Evolutionary conservation across 495 filamentous ascomycete genomes (phyloP).

Genomic region (Apiosordaria backusii): DNA sequence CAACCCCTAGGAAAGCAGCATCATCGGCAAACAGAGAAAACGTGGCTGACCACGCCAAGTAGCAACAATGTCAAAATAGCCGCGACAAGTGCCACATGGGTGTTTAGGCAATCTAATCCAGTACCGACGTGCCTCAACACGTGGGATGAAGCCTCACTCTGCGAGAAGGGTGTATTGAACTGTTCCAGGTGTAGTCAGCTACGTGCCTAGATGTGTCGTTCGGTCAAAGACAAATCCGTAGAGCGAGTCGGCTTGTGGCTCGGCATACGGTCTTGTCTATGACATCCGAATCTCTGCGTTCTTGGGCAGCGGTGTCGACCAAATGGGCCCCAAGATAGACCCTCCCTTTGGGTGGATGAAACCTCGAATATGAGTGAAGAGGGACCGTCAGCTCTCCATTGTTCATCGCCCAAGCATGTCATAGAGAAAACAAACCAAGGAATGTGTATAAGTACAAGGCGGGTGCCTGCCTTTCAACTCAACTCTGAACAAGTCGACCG

Average conservation of each 20-base stretch:
- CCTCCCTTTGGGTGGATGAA: too few relatives aligned
- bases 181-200: background rate
- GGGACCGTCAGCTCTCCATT: too few relatives aligned
- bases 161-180: background rate
- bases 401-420: background rate
- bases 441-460: background rate
- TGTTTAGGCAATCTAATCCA: background rate
- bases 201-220: background rate
- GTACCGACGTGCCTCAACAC: background rate
- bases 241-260: background rate
- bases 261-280: background rate
- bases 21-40: background rate
- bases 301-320: background rate
- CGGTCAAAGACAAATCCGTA: background rate
- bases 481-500: background rate
- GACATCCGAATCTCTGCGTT: background rate
- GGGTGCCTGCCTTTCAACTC: background rate
- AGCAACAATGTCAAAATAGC: background rate
- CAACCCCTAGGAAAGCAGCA: background rate
- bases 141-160: background rate
- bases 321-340: too few relatives aligned
- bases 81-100: background rate
- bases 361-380: too few relatives aligned
- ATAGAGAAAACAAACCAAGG: background rate
- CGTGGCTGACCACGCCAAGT: background rate